Base-by-base conservation (phyloP, 2,329 filamentous ascomycete genomes). In the Chaetothyriales sp. region DNA sequence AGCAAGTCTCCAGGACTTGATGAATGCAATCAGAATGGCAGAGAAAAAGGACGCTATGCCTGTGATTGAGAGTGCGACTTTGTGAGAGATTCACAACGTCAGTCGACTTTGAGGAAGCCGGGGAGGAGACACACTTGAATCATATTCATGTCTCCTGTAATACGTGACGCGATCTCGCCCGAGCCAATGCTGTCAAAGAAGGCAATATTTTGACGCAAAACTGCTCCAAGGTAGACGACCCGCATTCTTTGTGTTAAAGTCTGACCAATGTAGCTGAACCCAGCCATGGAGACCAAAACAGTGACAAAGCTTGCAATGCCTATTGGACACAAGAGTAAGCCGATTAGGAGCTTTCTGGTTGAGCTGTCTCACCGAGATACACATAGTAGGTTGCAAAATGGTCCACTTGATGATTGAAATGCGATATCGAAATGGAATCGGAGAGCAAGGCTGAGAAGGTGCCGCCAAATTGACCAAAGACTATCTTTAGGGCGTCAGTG, bases 181-280 rank as follows among this genome's bases (percentile, higher is more conserved):
- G 88, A 84, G 48, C 89, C 89, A 13, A 94, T 76, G 62, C 89
- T 90, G 67, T 97, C 90, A 68, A 92, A 94, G 67, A 86, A 94
- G 44, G 80, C 88, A 65, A 94, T 89, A 65, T 94, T 94, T 65
- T 94, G 88, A 54, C 80, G 80, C 72, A 94, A 72, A 63, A 87
- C 89, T 57, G 85, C 86, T 60, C 82, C 77, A 5, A 97, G 77
- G 61, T 95, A 97, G 58, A 85, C 77, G 64, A 85, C 80, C 53
- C 89, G 80, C 61, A 89, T 86, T 70, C 86, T 86, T 56, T 79
- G 78, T 53, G 81, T 81, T 62, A 89, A 80, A 62, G 86, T 82
- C 66, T 89, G 85, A 51, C 85, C 86, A 0, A 81, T 82, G 62
- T 87, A 94, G 61, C 95, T 94, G 70, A 92, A 95, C 18, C 86